A percentile compares a stretch with the other conserved stretches of the same genome.
Conservation (phyloP, 192 early-diverging fungal genomes). For the Phycomyces blakesleeanus region DNA sequence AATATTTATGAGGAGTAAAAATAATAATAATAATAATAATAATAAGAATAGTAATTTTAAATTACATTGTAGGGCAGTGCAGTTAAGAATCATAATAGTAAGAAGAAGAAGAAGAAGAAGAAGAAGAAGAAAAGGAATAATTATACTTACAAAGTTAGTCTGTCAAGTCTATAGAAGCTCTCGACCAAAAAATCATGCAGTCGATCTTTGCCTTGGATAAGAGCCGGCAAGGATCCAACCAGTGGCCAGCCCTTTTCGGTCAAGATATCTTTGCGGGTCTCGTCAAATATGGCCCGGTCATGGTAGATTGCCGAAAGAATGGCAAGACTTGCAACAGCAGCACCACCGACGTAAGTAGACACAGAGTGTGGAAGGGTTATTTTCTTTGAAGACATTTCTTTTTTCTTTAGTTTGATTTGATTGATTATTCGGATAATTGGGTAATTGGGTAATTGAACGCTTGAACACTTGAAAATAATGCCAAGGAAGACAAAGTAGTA, state of each 20-base stretch:
- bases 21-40: too few relatives aligned
- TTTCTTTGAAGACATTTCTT: too few relatives aligned
- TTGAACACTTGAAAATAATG: too few relatives aligned
- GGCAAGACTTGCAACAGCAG: constrained; percentile 12
- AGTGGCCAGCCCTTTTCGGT: constrained; percentile 23
- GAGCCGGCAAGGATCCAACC: constrained; percentile 19
- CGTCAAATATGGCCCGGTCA: constrained; percentile 33
- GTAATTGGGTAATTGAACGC: too few relatives aligned
- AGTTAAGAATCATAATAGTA: too few relatives aligned
- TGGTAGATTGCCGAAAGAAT: constrained; percentile 20
- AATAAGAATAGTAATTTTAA: too few relatives aligned
- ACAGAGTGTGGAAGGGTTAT: background rate
- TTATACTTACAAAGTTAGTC: constrained; percentile 14
- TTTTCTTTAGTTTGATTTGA: too few relatives aligned
- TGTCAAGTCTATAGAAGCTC: constrained; percentile 2
- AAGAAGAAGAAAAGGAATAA: too few relatives aligned
- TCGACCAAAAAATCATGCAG: constrained; percentile 24
- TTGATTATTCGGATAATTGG: too few relatives aligned
- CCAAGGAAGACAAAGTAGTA: too few relatives aligned
- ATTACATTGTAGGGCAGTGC: too few relatives aligned
- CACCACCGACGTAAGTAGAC: constrained; percentile 9
- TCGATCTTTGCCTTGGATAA: constrained; percentile 23
- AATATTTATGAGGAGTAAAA: background rate
- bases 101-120: too few relatives aligned
- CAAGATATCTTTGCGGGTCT: constrained; percentile 17